phyloP scores from a whole-genome alignment of 768 basidiomycete species.

The Boletus vermiculosoides region DNA sequence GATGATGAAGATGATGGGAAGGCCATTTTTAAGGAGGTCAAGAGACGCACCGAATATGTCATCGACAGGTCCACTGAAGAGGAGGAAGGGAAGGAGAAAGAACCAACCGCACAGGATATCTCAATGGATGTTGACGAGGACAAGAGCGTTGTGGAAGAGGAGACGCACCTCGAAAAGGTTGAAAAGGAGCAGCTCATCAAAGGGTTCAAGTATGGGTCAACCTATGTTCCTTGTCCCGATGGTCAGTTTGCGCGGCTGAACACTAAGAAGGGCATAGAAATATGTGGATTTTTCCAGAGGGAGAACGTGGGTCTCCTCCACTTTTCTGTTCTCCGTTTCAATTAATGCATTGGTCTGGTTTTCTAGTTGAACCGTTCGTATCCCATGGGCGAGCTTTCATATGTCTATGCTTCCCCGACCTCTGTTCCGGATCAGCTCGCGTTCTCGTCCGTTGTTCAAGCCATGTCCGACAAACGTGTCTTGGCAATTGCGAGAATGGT shows the following conservation, averaged over 20 bases:
- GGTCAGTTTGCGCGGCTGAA: conserved; percentile 73
- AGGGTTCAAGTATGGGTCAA: conserved; percentile 89
- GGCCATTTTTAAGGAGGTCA: conserved; percentile 40
- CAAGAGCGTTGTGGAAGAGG: conserved; percentile 34
- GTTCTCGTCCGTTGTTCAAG: conserved; percentile 83
- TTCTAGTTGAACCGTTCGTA: conserved; percentile 78
- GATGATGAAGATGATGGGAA: conserved; percentile 31
- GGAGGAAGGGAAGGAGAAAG: conserved; percentile 22
- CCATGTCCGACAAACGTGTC: conserved; percentile 62
- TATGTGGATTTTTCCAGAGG: conserved; percentile 76
- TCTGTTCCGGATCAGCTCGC: conserved; percentile 75
- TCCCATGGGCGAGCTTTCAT: conserved; percentile 81
- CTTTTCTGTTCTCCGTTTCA: not conserved
- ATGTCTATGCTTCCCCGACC: conserved; percentile 74
- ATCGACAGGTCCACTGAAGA: conserved; percentile 46
- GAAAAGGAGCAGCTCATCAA: conserved; percentile 77
- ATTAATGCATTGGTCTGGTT: not conserved
- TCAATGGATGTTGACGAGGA: conserved; percentile 30
- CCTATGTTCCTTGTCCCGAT: conserved; percentile 83
- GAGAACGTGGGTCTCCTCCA: conserved; percentile 51
- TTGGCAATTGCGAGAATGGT: conserved; percentile 87
- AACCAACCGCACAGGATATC: conserved; percentile 16
- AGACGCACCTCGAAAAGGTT: conserved; percentile 49
- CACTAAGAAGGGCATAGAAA: conserved; percentile 84
- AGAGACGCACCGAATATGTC: conserved; percentile 53